phyloP scores from a whole-genome alignment of 2,329 filamentous ascomycete genomes.

The Aspergillus novofumigatus region DNA sequence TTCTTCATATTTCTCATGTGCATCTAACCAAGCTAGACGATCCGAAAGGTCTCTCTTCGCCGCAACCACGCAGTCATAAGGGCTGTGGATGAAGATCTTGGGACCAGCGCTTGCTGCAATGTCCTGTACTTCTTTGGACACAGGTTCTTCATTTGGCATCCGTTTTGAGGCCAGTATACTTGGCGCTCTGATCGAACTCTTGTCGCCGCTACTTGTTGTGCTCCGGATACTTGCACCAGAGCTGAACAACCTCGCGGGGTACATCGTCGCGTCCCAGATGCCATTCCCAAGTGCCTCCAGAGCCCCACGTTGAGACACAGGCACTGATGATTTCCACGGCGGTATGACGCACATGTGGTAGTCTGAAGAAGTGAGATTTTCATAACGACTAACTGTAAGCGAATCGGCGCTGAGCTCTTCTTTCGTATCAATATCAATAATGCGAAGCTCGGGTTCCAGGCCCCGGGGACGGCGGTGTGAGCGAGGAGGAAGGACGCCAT shows the following conservation, averaged over 20 bases:
- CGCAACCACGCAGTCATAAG: slow-evolving; percentile 92
- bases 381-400: slow-evolving; percentile 78
- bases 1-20: slow-evolving; percentile 73
- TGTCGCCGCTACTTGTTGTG: slow-evolving; percentile 55
- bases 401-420: slow-evolving; percentile 83
- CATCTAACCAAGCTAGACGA: slow-evolving; percentile 79
- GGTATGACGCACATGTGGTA: slow-evolving; percentile 87
- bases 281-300: slow-evolving; percentile 70
- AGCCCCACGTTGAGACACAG: slow-evolving; percentile 64
- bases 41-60: slow-evolving; percentile 83
- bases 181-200: slow-evolving; percentile 47
- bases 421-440: slow-evolving; percentile 82
- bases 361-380: slow-evolving; percentile 79
- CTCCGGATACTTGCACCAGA: slow-evolving; percentile 73
- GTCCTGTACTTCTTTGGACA: slow-evolving; percentile 43
- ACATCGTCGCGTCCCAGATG: slow-evolving; percentile 87
- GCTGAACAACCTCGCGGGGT: slow-evolving; percentile 80
- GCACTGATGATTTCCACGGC: slow-evolving; percentile 64
- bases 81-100: slow-evolving; percentile 92
- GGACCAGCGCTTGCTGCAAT: slow-evolving; percentile 54
- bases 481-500: slow-evolving; percentile 54
- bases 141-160: slow-evolving; percentile 39
- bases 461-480: slow-evolving; percentile 71
- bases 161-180: slow-evolving; percentile 54
- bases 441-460: slow-evolving; percentile 77